Conservation (phyloP, 371 early-diverging fungal species). For the Choanephora cucurbitarum region DNA sequence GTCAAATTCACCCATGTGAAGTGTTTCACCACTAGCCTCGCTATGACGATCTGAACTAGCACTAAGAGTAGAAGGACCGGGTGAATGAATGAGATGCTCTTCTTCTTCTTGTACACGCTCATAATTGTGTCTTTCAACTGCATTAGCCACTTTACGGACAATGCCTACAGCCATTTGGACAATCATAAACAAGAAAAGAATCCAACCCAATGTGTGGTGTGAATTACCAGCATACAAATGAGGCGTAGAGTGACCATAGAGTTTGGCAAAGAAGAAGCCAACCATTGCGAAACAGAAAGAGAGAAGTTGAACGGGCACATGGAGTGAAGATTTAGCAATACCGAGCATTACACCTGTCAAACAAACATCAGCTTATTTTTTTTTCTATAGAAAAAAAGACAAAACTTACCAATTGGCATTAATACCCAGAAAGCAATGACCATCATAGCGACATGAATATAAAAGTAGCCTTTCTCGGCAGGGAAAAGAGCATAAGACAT, state of each 20-base stretch:
- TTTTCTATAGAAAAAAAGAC: background rate
- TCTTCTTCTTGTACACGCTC: conserved; percentile 31
- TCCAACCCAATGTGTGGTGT: conserved; percentile 52
- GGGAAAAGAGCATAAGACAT: conserved; percentile 53
- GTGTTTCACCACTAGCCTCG: conserved; percentile 38
- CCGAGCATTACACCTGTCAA: conserved; percentile 50
- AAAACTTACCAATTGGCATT: conserved; percentile 51
- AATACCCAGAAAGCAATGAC: conserved; percentile 49
- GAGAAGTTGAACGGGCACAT: conserved; percentile 44
- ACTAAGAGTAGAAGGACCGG: conserved; percentile 15
- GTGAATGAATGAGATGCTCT: conserved; percentile 29
- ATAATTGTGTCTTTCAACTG: conserved; percentile 32
- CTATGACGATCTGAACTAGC: conserved; percentile 27
- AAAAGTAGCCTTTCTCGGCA: conserved; percentile 42
- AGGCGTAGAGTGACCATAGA: conserved; percentile 51
- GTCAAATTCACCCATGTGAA: conserved; percentile 29
- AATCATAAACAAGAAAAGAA: conserved; percentile 37
- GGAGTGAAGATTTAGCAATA: conserved; percentile 51
- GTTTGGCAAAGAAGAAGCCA: conserved; percentile 49
- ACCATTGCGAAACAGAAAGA: conserved; percentile 37
- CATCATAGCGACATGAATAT: conserved; percentile 49
- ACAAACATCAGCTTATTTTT: background rate
- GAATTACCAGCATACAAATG: conserved; percentile 48
- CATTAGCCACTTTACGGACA: conserved; percentile 50
- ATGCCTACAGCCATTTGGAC: conserved; percentile 48